Base-by-base conservation (phyloP, 495 filamentous ascomycete species). In the Xylaria longipes region DNA sequence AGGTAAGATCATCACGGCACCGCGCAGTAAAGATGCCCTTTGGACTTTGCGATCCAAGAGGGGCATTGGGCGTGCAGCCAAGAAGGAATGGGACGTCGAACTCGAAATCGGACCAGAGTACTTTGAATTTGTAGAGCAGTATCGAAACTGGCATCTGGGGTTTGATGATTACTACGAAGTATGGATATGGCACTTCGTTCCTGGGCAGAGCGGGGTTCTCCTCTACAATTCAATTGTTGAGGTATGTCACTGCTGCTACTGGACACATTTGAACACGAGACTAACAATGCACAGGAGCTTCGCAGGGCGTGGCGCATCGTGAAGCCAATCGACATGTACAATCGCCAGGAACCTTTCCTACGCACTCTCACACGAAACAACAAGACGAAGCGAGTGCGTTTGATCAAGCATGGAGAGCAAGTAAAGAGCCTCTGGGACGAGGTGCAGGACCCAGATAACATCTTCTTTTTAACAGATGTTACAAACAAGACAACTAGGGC, bases 141-240 rank as follows among this genome's bases (percentile, higher is more conserved):
- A 76, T 15, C 69, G 85, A 45, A 72, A 81, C 45, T 88, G 85
- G 85, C 78, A 78, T 37, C 82, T 87, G 37, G 77, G 77, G 15
- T 88, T 87, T 69, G 78, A 82, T 33, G 82, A 85, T 29, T 87
- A 84, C 70, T 84, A 85, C 68, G 86, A 87, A 72, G 76, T 89
- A 33, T 85, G 83, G 65, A 74, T 89, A 12, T 87, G 85, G 84
- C 82, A 87, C 69, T 80, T 81, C 37, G 76, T 73, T n/a, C 79
- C 85, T 20, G 81, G 81, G 8, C 31, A 77, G 12, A 57, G 68
- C 1, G 46, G 72, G 2, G 60, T 35, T 3, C 29, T 52, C 12
- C 65, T 83, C 17, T 81, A 81, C 52, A 82, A 78, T 33, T 74
- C 56, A 45, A 58, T 82, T 39, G 72, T 73, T 27, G 74, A 77